Base-by-base conservation (phyloP, 495 filamentous ascomycete species). In the Aspergillus incahuasiensis region DNA sequence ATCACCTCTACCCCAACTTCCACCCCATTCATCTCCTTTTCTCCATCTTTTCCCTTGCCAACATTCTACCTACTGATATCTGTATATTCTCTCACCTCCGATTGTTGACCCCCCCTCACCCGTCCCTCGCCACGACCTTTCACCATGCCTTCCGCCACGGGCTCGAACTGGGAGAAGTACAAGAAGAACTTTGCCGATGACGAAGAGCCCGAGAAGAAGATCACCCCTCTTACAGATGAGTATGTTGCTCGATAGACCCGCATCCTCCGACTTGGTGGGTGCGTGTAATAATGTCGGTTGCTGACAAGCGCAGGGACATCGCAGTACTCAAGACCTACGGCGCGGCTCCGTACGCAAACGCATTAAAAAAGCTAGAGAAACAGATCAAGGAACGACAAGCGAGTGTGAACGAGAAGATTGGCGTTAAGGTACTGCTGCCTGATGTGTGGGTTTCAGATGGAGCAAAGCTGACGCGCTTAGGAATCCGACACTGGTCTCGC, bases 301-400 rank as follows among this genome's bases (percentile, higher is more conserved):
- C 68, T 72, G 54, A 73, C 57, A 30, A 39, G 30, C 57, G 59
- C 66, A 97, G 92, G 74, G 94, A 98, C 76, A 97, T 98, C 66
- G 90, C 95, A 79, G 94, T 98, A 63, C 88, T 98, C 49, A 97
- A 97, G 79, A 97, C 92, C 55, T 98, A 98, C 76, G 95, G 95
- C 63, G 92, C 94, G 25, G 94, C 94, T 40, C 95, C 94, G 16
- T 98, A 98, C 69, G 91, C 88, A 46, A 86, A 89, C 22, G 86
- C 87, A 53, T 74, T 98, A 61, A 96, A 95, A 83, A 91, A 90
- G 75, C 86, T 97, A 54, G 95, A 97, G 70, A 92, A 96, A 71
- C 87, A 97, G 75, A 97, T 98, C 79, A 97, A 96, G 65, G 92
- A 97, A 62, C 91, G 90, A 65, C 94, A 98, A 71, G 85, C 87